Percentiles rank a stretch among this genome's conserved stretches.
These are phyloP conservation scores for Polygonum aviculare DNA, from an alignment of 148 eudicot genomes.

Conservation along the genomic window DNA sequence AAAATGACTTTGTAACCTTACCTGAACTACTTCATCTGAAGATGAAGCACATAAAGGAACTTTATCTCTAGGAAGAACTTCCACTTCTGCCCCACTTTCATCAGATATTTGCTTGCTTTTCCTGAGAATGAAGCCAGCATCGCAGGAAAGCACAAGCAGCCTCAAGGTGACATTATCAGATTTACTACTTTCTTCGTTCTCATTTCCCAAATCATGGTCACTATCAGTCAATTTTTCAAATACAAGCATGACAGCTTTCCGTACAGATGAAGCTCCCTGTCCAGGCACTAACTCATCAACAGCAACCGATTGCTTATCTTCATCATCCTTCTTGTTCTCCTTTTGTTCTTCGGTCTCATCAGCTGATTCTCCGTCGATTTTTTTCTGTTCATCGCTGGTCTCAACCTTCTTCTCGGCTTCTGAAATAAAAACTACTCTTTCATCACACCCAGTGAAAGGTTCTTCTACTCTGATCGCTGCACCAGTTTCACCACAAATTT, in stretches of 20 bases:
- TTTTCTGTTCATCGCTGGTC: conserved; percentile 25
- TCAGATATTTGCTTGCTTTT: conserved; percentile 64
- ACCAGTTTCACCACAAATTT: conserved; percentile 67
- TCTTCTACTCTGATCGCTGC: conserved; percentile 70
- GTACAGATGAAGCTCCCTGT: conserved; percentile 42
- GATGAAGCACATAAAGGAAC: conserved; percentile 77
- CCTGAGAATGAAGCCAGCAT: conserved; percentile 68
- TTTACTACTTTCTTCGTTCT: conserved; percentile 35
- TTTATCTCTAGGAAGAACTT: conserved; percentile 70
- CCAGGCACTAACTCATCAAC: conserved; percentile 34
- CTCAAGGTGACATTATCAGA: conserved; percentile 39
- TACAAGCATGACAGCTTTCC: conserved; percentile 68
- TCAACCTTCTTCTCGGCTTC: conserved; percentile 49
- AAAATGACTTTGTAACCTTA: conserved; percentile 15
- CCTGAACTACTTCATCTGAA: conserved; percentile 87
- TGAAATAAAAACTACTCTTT: conserved; percentile 52
- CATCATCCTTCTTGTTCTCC: conserved; percentile 23
- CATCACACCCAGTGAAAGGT: conserved; percentile 56
- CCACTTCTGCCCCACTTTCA: conserved; percentile 86
- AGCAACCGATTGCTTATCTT: conserved; percentile 30
- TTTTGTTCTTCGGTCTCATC: conserved; percentile 29
- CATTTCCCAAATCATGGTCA: conserved; percentile 35
- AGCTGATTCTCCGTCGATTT: conserved; percentile 29
- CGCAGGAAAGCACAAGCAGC: conserved; percentile 70
- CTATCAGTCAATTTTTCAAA: conserved; percentile 52